Conservation (phyloP, 1,284 basidiomycete species). For the Calocybe gambosa region DNA sequence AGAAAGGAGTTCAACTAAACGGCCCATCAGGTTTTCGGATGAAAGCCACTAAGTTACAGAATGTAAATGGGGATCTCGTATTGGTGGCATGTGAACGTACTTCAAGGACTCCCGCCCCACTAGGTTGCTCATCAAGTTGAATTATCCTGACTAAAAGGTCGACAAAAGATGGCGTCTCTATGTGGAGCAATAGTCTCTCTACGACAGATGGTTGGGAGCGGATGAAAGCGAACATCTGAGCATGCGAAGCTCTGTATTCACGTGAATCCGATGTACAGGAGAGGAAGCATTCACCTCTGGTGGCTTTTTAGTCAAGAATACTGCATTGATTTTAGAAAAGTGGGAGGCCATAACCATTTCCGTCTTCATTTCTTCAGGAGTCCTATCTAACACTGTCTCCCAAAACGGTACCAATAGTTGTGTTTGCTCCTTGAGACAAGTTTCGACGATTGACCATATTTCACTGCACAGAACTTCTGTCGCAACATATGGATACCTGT, state of each 20-base stretch:
- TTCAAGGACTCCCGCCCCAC: slow-evolving; percentile 79
- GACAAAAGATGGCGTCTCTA: slow-evolving; percentile 88
- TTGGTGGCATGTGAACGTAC: slow-evolving; percentile 43
- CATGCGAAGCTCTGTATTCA: slow-evolving; percentile 22
- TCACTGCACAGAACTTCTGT: slow-evolving; percentile 96
- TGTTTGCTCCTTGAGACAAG: slow-evolving; percentile 70
- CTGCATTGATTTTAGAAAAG: slow-evolving; percentile 85
- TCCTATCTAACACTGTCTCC: slow-evolving; percentile 82
- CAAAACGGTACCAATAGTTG: slow-evolving; percentile 83
- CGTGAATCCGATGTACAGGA: slow-evolving; percentile 19
- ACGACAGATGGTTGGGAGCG: slow-evolving; percentile 79
- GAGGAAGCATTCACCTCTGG: slow-evolving; percentile 63
- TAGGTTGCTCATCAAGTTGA: slow-evolving; percentile 85
- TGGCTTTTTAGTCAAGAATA: slow-evolving; percentile 84
- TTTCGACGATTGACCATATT: slow-evolving; percentile 91
- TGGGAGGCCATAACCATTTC: slow-evolving; percentile 74
- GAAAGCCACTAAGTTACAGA: slow-evolving; percentile 71
- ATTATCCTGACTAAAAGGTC: slow-evolving; percentile 92
- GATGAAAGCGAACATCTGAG: slow-evolving; percentile 90
- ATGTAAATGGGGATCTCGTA: slow-evolving; percentile 20
- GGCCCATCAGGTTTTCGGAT: slow-evolving; percentile 76
- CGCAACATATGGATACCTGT: slow-evolving; percentile 88
- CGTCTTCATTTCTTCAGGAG: slow-evolving; percentile 74
- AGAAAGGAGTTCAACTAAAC: slow-evolving; percentile 79
- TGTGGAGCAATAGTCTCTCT: slow-evolving; percentile 78